phyloP scores from a whole-genome alignment of 2,329 filamentous ascomycete species.

The Beauveria scarabaeidicola region DNA sequence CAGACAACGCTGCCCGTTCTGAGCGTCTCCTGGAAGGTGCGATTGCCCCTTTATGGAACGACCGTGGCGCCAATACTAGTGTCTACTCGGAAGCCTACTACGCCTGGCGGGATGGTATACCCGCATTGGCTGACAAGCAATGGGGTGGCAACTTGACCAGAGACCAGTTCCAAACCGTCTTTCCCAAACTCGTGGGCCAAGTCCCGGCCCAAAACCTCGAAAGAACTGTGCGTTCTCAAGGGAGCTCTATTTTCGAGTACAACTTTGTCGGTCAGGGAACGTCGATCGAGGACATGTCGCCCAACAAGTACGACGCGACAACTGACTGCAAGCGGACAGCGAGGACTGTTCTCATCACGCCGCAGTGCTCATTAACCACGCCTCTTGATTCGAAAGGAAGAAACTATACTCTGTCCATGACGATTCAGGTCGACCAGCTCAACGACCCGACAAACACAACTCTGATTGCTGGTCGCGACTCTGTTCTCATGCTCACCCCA shows the following conservation, averaged over 20 bases:
- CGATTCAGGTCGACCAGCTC: slow-evolving; percentile 26
- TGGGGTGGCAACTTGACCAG: slow-evolving; percentile 18
- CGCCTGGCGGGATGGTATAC: slow-evolving; percentile 18
- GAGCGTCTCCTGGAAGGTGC: slow-evolving; percentile 13
- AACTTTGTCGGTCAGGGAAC: slow-evolving; percentile 14
- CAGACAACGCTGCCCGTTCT: too few relatives aligned
- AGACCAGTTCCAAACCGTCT: slow-evolving; percentile 12
- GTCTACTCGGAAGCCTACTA: slow-evolving; percentile 19
- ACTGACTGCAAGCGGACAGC: slow-evolving; percentile 27
- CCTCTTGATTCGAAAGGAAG: slow-evolving; percentile 45
- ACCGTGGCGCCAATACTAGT: slow-evolving; percentile 18
- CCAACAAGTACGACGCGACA: slow-evolving; percentile 20
- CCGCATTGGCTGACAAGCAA: slow-evolving; percentile 20
- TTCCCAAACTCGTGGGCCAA: slow-evolving; percentile 10
- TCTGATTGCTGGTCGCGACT: slow-evolving; percentile 35
- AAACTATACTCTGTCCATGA: slow-evolving; percentile 45
- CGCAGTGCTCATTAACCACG: slow-evolving; percentile 34
- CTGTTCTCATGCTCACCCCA: slow-evolving; percentile 31
- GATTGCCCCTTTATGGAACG: slow-evolving; percentile 20
- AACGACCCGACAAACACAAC: slow-evolving; percentile 26
- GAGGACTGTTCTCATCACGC: slow-evolving; percentile 23
- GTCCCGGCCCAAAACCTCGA: slow-evolving; percentile 18
- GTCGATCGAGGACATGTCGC: slow-evolving; percentile 14
- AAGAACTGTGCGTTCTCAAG: slow-evolving; percentile 12
- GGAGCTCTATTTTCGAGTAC: slow-evolving; percentile 16